A percentile compares a stretch with the other conserved stretches of the same genome.
Evolutionary conservation across 805 yeast genomes (phyloP).

Genomic region (Pichia pseudocactophila): DNA sequence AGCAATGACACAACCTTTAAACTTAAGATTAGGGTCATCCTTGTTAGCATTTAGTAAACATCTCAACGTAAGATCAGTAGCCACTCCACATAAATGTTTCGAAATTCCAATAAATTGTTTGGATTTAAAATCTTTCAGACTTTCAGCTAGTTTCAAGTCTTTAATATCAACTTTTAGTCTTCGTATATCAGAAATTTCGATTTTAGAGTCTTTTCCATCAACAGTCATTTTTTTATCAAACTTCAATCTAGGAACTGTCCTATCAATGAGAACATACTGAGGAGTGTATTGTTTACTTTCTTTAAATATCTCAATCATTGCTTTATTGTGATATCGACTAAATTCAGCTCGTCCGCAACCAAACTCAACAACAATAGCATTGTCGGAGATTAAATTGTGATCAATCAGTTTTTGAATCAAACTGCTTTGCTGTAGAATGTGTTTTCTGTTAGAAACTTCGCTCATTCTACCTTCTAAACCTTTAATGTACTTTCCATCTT

Average conservation of each 20-base stretch:
- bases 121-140: conserved; percentile 26
- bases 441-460: conserved; percentile 55
- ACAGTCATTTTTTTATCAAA: conserved; percentile 57
- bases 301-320: conserved; percentile 16
- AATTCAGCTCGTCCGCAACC: conserved; percentile 91
- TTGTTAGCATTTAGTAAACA: conserved; percentile 36
- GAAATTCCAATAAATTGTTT: conserved; percentile 50
- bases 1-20: conserved; percentile 64
- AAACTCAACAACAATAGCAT: conserved; percentile 53
- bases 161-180: conserved; percentile 72
- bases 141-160: conserved; percentile 49
- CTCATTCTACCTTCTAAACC: conserved; percentile 38
- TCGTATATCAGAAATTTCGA: conserved; percentile 14
- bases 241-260: conserved; percentile 72
- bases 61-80: conserved; percentile 76
- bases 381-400: conserved; percentile 29
- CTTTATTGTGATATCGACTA: conserved; percentile 47
- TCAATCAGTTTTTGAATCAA: conserved; percentile 57
- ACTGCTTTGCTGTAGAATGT: conserved; percentile 76
- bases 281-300: conserved; percentile 2
- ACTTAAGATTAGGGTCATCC: conserved; percentile 11
- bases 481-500: conserved; percentile 17
- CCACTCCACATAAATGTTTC: conserved; percentile 89
- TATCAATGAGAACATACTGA: conserved; percentile 55
- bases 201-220: conserved; percentile 34